phyloP scores from a whole-genome alignment of 164 flowering plant genomes.

The Tinospora cordifolia region DNA sequence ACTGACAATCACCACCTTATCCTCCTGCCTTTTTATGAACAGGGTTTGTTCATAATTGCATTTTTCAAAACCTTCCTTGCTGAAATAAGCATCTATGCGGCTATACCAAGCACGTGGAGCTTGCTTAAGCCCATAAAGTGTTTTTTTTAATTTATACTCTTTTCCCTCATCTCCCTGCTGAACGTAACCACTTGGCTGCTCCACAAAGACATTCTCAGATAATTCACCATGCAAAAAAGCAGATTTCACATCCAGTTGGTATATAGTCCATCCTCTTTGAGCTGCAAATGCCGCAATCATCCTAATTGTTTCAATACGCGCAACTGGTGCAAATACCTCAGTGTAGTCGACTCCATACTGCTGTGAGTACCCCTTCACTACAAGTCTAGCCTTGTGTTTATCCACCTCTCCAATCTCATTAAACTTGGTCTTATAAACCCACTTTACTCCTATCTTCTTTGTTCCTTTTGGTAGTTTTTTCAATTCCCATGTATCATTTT shows the following conservation, averaged over 20 bases:
- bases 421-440: no score
- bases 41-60: background rate
- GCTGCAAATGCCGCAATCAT: background rate
- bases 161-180: no score
- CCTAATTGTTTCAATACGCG: background rate
- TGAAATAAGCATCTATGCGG: background rate
- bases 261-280: background rate
- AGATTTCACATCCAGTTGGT: constrained; percentile 1
- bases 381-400: background rate
- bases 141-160: background rate
- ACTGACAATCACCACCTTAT: background rate
- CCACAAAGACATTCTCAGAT: background rate
- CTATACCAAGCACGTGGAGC: background rate
- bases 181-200: background rate
- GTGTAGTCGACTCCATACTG: background rate
- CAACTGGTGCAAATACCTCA: constrained; percentile 1
- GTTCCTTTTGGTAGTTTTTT: no score
- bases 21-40: background rate
- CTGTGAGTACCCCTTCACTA: background rate
- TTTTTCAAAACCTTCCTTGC: background rate
- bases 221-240: background rate
- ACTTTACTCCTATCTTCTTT: no score
- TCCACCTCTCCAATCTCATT: no score
- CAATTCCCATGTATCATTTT: no score
- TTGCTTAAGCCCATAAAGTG: background rate